Conservation (phyloP, 2,329 filamentous ascomycete genomes). For the Pyrenophora teres region DNA sequence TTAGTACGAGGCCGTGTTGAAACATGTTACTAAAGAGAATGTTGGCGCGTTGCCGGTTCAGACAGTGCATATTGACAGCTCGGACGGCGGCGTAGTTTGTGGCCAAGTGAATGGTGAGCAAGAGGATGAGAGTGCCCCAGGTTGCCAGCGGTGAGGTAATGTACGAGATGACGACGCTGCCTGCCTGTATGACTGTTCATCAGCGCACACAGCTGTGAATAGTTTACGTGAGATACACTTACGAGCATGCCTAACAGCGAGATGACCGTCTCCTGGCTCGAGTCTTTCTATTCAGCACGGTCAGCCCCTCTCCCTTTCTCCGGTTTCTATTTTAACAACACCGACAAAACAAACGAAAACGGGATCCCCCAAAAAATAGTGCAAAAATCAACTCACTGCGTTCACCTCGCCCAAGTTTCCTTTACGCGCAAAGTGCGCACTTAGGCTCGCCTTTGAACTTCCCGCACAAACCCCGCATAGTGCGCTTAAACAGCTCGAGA, state of each 20-base stretch:
- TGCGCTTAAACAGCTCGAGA: constrained; percentile 62
- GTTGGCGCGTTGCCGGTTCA: constrained; percentile 86
- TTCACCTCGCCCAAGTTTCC: constrained; percentile 93
- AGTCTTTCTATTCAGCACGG: constrained; percentile 68
- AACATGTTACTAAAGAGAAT: constrained; percentile 67
- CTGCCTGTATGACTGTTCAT: constrained; percentile 55
- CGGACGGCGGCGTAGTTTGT: constrained; percentile 88
- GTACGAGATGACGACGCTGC: constrained; percentile 77
- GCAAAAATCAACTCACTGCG: constrained; percentile 59
- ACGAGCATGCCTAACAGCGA: constrained; percentile 84
- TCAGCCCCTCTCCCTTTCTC: constrained; percentile 1
- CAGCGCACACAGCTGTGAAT: neutral
- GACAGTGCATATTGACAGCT: constrained; percentile 77
- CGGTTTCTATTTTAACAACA: constrained; percentile 18
- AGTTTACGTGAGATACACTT: constrained; percentile 30
- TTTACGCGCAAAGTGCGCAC: constrained; percentile 85
- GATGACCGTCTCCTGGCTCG: constrained; percentile 92
- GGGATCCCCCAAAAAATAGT: neutral
- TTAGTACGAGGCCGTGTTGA: constrained; percentile 55
- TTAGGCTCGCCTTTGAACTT: constrained; percentile 87
- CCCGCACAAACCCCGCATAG: constrained; percentile 90
- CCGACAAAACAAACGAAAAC: neutral
- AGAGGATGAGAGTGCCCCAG: constrained; percentile 70
- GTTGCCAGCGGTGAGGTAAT: constrained; percentile 74
- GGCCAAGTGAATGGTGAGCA: constrained; percentile 76